A percentile compares a stretch with the other conserved stretches of the same genome.
Conservation (phyloP, 768 basidiomycete species). For the Symmetrospora coprosmae region DNA sequence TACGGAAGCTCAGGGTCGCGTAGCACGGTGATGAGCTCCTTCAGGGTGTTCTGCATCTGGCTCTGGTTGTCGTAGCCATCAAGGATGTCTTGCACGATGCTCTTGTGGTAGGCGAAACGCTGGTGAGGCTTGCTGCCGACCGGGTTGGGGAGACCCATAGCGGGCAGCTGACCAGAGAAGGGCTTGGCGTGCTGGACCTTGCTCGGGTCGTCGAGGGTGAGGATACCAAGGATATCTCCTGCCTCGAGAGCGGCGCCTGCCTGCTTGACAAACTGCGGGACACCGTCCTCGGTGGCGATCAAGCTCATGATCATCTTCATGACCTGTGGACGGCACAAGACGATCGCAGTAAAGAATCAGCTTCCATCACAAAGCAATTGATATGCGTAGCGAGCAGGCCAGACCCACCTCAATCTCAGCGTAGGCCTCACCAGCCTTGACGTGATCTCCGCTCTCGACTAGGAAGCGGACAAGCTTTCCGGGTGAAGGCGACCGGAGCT, state of each 20-base stretch:
- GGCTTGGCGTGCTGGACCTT: constrained; percentile 98
- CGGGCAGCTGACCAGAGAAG: constrained; percentile 81
- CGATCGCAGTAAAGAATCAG: constrained; percentile 4
- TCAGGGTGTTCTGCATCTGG: constrained; percentile 69
- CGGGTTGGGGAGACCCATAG: constrained; percentile 71
- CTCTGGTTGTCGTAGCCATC: constrained; percentile 95
- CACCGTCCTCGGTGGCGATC: constrained; percentile 81
- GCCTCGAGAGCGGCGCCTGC: constrained; percentile 92
- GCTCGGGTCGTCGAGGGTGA: constrained; percentile 85
- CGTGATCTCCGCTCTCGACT: constrained; percentile 91
- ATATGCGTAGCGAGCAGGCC: background rate
- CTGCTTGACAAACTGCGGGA: constrained; percentile 91
- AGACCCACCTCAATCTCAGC: constrained; percentile 72
- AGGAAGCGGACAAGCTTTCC: constrained; percentile 90
- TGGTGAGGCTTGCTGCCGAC: constrained; percentile 83
- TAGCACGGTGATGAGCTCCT: constrained; percentile 68
- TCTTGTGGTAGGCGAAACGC: constrained; percentile 56
- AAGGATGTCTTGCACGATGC: constrained; percentile 73
- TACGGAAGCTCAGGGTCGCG: constrained; percentile 77
- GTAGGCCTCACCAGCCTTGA: constrained; percentile 90
- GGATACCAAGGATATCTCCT: constrained; percentile 91
- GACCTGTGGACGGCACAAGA: too few relatives aligned
- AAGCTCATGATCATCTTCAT: constrained; percentile 99
- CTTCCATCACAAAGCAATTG: background rate
- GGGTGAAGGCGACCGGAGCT: constrained; percentile 84